Evolutionary conservation across 495 filamentous ascomycete species (phyloP).

Genomic region (Physcia stellaris): DNA sequence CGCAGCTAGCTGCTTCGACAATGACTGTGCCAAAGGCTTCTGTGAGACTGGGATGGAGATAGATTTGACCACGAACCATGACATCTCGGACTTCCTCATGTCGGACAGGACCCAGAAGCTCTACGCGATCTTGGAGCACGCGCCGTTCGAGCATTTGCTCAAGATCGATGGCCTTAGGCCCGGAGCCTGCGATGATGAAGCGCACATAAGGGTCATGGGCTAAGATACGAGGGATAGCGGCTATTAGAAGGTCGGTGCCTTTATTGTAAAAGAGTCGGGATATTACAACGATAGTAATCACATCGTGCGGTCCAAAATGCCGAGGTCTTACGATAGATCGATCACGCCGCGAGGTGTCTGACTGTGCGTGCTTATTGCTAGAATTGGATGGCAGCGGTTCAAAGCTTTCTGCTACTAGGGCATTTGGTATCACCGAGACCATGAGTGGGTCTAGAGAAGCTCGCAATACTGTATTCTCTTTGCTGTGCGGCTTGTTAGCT

Average conservation of each 20-base stretch:
- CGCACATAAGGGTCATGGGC: slow-evolving; percentile 81
- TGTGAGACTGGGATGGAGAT: slow-evolving; percentile 85
- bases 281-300: slow-evolving; percentile 91
- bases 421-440: slow-evolving; percentile 96
- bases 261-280: slow-evolving; percentile 98
- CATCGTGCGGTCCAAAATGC: slow-evolving; percentile 62
- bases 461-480: slow-evolving; percentile 93
- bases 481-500: slow-evolving; percentile 37
- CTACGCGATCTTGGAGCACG: slow-evolving; percentile 87
- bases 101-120: slow-evolving; percentile 78
- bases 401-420: slow-evolving; percentile 93
- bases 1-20: slow-evolving; percentile 90
- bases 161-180: slow-evolving; percentile 91
- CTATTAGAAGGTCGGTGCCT: slow-evolving; percentile 87
- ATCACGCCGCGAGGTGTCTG: slow-evolving; percentile 17
- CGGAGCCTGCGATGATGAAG: slow-evolving; percentile 92
- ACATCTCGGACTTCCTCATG: slow-evolving; percentile 96
- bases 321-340: slow-evolving; percentile 33
- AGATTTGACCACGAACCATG: slow-evolving; percentile 96
- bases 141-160: slow-evolving; percentile 96
- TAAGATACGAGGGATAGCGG: slow-evolving; percentile 84
- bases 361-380: slow-evolving; percentile 6
- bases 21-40: slow-evolving; percentile 97
- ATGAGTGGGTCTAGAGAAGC: slow-evolving; percentile 90
- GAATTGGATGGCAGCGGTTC: slow-evolving; percentile 43